phyloP scores from a whole-genome alignment of 2,329 filamentous ascomycete species.

The Colletotrichum tropicale region DNA sequence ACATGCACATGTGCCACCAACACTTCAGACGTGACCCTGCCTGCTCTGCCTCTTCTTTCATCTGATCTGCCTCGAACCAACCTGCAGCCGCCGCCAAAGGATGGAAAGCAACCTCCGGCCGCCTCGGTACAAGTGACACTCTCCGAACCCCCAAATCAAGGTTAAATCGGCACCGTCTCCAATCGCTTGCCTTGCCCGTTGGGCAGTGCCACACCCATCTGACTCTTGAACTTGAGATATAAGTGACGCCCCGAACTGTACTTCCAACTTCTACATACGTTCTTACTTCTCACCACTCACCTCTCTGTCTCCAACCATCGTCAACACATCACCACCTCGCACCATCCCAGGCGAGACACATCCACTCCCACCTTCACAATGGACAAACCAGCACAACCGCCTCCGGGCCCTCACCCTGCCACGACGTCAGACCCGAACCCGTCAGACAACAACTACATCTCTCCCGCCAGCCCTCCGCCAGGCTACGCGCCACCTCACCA shows the following conservation, averaged over 20 bases:
- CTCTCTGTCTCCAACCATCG: background rate
- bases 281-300: background rate
- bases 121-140: background rate
- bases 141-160: background rate
- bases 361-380: background rate
- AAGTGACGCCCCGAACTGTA: constrained; percentile 3
- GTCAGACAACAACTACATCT: background rate
- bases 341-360: fast-evolving
- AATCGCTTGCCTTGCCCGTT: background rate
- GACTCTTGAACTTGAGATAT: background rate
- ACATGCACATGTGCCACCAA: background rate
- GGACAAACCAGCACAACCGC: background rate
- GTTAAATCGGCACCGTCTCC: background rate
- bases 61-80: background rate
- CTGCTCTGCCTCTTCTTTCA: background rate
- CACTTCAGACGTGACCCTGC: background rate
- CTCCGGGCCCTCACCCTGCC: background rate
- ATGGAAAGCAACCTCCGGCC: background rate
- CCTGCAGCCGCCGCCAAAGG: background rate
- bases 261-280: background rate
- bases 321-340: background rate
- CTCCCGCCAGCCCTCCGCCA: background rate
- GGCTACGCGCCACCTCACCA: background rate
- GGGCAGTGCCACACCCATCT: background rate
- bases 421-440: background rate